Conservation (phyloP, 2,329 filamentous ascomycete genomes). For the Microdochium paspali region DNA sequence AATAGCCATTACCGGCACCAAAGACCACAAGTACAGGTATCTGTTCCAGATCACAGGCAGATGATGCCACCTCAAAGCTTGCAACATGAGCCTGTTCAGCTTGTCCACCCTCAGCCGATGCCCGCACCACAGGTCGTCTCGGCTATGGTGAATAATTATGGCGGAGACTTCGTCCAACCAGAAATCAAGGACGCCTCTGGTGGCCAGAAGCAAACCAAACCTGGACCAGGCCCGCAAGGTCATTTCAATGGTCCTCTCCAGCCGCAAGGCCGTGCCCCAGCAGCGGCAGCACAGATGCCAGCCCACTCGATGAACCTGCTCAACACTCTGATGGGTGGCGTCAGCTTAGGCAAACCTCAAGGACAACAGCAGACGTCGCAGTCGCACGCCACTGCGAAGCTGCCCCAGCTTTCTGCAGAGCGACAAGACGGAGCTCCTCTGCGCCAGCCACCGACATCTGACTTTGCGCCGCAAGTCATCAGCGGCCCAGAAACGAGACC, state of each 20-base stretch:
- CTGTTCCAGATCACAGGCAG: background rate
- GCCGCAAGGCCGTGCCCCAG: slow-evolving; percentile 1
- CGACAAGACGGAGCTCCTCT: background rate
- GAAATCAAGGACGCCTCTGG: background rate
- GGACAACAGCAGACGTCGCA: background rate
- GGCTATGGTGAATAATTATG: background rate
- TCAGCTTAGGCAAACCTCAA: background rate
- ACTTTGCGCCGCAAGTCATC: background rate
- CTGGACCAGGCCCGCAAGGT: slow-evolving; percentile 1
- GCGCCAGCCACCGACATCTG: background rate
- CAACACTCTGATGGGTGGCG: background rate
- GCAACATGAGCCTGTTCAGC: background rate
- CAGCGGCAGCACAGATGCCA: slow-evolving; percentile 16
- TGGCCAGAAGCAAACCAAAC: no score
- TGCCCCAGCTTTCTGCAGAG: slow-evolving; percentile 11
- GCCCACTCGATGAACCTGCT: slow-evolving; percentile 15
- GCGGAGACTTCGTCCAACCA: background rate
- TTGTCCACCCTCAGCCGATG: background rate
- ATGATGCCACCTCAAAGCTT: background rate
- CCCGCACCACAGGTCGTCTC: background rate
- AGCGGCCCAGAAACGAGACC: background rate
- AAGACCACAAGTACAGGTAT: background rate
- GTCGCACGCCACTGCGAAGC: slow-evolving; percentile 4
- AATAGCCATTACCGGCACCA: background rate
- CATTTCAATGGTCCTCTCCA: background rate